Conservation (phyloP, 2,329 filamentous ascomycete species). For the Fusarium humuli region DNA sequence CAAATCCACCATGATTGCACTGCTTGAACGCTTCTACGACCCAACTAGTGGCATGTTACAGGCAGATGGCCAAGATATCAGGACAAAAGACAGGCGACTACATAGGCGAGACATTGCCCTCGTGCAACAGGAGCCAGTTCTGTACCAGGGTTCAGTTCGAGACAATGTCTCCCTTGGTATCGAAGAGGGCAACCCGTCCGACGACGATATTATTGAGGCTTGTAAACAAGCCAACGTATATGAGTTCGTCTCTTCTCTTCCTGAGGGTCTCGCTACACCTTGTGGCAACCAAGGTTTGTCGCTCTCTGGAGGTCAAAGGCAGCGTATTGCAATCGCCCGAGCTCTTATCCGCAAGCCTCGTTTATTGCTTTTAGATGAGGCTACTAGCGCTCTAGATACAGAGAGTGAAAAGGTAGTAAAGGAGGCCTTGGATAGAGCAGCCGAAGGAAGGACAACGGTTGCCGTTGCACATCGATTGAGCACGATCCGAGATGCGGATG, state of each 20-base stretch:
- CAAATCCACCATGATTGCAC: conserved; percentile 69
- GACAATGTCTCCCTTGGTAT: conserved; percentile 67
- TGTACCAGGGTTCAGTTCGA: conserved; percentile 64
- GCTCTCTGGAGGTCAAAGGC: conserved; percentile 78
- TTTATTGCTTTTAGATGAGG: conserved; percentile 79
- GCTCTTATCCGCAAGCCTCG: conserved; percentile 74
- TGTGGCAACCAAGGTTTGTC: conserved; percentile 76
- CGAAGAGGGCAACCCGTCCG: conserved; percentile 46
- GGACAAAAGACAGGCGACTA: conserved; percentile 44
- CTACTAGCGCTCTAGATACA: conserved; percentile 73
- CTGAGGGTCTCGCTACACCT: conserved; percentile 70
- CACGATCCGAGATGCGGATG: conserved; percentile 67
- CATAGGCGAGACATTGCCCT: conserved; percentile 54
- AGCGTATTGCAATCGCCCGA: conserved; percentile 78
- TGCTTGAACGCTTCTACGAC: conserved; percentile 61
- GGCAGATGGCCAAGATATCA: conserved; percentile 49
- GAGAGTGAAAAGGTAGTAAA: conserved; percentile 75
- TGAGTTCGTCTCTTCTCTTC: conserved; percentile 66
- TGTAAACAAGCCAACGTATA: conserved; percentile 67
- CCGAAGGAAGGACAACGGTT: conserved; percentile 63
- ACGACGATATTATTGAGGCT: conserved; percentile 59
- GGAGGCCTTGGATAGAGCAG: conserved; percentile 65
- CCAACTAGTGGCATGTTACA: conserved; percentile 48
- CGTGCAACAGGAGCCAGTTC: conserved; percentile 56
- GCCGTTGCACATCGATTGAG: conserved; percentile 73